A percentile compares a stretch with the other conserved stretches of the same genome.
These are phyloP conservation scores for Handroanthus guayacan DNA, from an alignment of 257 asterid genomes.

Conservation along the genomic window DNA sequence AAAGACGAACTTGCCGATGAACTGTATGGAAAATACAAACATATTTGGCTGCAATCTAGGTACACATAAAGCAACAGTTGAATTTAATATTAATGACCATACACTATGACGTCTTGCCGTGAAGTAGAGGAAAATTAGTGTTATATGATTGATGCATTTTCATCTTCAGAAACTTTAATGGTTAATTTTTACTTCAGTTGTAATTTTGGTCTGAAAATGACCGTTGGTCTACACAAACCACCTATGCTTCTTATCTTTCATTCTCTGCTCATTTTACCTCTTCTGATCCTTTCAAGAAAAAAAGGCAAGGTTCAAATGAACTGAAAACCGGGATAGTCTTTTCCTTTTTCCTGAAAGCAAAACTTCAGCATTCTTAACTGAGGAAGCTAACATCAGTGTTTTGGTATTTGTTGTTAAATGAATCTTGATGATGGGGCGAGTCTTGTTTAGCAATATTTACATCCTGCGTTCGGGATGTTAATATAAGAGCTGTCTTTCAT, in stretches of 20 bases:
- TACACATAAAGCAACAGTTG: conserved; percentile 36
- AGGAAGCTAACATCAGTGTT: conserved; percentile 18
- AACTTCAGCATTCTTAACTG: background rate
- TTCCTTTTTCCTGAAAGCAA: conserved; percentile 31
- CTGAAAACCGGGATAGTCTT: conserved; percentile 17
- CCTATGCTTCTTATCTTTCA: conserved; percentile 3
- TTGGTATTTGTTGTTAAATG: conserved; percentile 16
- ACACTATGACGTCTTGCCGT: conserved; percentile 18
- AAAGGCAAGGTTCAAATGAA: background rate
- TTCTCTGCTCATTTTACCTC: conserved; percentile 5
- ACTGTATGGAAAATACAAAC: conserved; percentile 68
- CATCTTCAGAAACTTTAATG: background rate
- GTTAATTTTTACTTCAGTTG: conserved; percentile 15
- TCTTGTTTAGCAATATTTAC: conserved; percentile 24
- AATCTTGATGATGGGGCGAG: conserved; percentile 16
- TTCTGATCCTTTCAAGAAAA: conserved; percentile 8
- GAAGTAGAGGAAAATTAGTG: conserved; percentile 13
- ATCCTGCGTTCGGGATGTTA: conserved; percentile 35
- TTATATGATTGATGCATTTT: background rate
- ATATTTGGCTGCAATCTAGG: conserved; percentile 84
- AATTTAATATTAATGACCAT: conserved; percentile 12
- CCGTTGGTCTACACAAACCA: conserved; percentile 10
- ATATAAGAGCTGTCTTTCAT: conserved; percentile 33
- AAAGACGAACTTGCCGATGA: conserved; percentile 92
- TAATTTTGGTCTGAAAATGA: conserved; percentile 9